Evolutionary conservation across 148 eudicot genomes (phyloP).

Genomic region (Persicaria maculosa): DNA sequence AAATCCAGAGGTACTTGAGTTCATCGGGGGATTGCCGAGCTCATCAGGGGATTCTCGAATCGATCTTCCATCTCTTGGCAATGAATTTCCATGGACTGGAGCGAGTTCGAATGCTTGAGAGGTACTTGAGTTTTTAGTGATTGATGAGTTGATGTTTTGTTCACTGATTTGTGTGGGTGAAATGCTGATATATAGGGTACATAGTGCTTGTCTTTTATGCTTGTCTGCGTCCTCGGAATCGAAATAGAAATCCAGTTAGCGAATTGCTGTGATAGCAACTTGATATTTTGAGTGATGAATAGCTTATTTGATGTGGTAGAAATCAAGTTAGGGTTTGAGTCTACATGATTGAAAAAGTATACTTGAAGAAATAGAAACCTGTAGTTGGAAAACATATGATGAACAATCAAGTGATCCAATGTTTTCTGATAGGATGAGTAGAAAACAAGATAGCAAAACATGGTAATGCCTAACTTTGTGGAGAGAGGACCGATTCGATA

Average conservation of each 20-base stretch:
- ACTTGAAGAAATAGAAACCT: background rate
- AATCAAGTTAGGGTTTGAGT: background rate
- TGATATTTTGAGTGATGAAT: background rate
- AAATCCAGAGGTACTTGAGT: too few species aligned
- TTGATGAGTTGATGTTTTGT: background rate
- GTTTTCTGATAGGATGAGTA: background rate
- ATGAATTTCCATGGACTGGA: constrained; percentile 15
- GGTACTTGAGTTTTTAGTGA: background rate
- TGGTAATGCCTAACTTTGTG: background rate
- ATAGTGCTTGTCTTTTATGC: background rate
- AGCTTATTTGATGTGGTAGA: background rate
- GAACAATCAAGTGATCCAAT: background rate
- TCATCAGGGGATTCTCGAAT: constrained; percentile 16
- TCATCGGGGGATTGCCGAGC: too few species aligned
- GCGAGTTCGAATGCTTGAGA: background rate
- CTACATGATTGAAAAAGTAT: background rate
- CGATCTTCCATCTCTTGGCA: constrained; percentile 15
- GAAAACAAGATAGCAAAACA: background rate
- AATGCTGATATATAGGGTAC: constrained; percentile 1
- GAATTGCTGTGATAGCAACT: background rate
- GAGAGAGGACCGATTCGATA: background rate
- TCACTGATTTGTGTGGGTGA: background rate
- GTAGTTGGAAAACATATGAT: background rate
- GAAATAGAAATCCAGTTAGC: background rate
- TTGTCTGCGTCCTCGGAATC: background rate